phyloP scores from a whole-genome alignment of 2,329 filamentous ascomycete species.

The Trichocomaceae sp. region DNA sequence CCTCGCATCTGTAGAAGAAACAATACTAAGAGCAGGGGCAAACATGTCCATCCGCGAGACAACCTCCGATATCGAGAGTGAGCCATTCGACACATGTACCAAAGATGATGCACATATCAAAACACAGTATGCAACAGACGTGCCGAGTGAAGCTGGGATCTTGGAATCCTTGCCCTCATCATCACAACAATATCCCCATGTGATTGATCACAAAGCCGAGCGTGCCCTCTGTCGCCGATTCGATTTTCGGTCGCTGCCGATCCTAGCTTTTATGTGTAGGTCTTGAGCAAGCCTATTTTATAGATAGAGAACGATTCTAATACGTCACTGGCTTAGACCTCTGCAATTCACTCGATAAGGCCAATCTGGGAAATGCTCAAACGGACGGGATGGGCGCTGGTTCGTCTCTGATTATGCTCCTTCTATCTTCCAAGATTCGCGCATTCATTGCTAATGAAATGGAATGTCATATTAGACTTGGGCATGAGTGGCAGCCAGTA shows the following conservation, averaged over 20 bases:
- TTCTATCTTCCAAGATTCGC: background rate
- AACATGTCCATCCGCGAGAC: slow-evolving; percentile 7
- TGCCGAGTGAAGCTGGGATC: background rate
- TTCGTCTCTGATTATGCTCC: slow-evolving; percentile 13
- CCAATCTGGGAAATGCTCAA: slow-evolving; percentile 51
- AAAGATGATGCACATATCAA: slow-evolving; percentile 6
- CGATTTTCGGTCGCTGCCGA: slow-evolving; percentile 45
- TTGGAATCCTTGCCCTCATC: slow-evolving; percentile 14
- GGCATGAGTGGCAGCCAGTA: slow-evolving; percentile 58
- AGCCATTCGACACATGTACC: slow-evolving; percentile 1
- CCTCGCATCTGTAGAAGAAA: too few relatives aligned
- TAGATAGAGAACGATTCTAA: background rate
- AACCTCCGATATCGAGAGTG: slow-evolving; percentile 5
- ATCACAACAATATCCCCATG: slow-evolving; percentile 23
- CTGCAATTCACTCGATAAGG: slow-evolving; percentile 48
- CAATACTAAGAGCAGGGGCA: background rate
- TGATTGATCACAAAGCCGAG: slow-evolving; percentile 43
- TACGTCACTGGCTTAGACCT: slow-evolving; percentile 36
- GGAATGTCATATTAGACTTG: slow-evolving; percentile 32
- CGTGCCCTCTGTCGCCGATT: slow-evolving; percentile 50
- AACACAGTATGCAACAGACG: background rate
- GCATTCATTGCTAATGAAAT: slow-evolving; percentile 5
- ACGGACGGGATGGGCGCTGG: slow-evolving; percentile 45
- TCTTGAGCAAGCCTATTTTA: background rate
- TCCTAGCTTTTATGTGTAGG: slow-evolving; percentile 53